These are phyloP conservation scores for Ophiostoma ulmi DNA, from an alignment of 2,329 filamentous ascomycete genomes.

Conservation along the genomic window DNA sequence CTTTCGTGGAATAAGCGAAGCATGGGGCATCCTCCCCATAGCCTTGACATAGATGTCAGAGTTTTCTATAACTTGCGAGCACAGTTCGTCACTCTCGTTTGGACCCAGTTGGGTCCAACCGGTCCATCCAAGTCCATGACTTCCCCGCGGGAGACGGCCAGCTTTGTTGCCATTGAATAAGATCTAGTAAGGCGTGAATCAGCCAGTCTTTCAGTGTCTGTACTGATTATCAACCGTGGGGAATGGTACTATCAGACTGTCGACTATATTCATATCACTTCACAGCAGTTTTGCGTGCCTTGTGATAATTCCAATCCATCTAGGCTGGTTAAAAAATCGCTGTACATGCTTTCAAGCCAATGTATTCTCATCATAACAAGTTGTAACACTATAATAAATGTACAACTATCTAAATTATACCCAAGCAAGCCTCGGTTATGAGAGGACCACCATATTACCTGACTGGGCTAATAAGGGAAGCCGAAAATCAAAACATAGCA, in stretches of 20 bases:
- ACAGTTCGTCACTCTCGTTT: not conserved
- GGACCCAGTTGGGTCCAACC: not conserved
- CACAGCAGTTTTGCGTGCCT: no score
- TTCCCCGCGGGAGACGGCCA: not conserved
- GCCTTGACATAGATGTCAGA: not conserved
- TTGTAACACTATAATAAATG: no score
- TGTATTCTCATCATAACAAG: no score
- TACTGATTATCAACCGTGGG: not conserved
- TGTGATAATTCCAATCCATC: no score
- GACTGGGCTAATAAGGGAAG: not conserved
- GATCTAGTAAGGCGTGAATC: not conserved
- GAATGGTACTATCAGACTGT: not conserved
- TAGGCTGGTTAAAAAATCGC: no score
- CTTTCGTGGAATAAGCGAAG: not conserved
- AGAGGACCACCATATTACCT: no score
- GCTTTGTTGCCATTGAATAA: not conserved
- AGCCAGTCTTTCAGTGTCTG: not conserved
- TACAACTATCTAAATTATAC: no score
- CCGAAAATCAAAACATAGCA: not conserved
- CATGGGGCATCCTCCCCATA: not conserved
- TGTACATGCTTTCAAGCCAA: no score
- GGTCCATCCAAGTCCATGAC: not conserved
- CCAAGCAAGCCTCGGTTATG: no score
- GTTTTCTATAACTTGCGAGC: not conserved
- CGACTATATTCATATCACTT: no score